phyloP scores from a whole-genome alignment of 179 eudicot genomes.

The Vitellaria paradoxa region DNA sequence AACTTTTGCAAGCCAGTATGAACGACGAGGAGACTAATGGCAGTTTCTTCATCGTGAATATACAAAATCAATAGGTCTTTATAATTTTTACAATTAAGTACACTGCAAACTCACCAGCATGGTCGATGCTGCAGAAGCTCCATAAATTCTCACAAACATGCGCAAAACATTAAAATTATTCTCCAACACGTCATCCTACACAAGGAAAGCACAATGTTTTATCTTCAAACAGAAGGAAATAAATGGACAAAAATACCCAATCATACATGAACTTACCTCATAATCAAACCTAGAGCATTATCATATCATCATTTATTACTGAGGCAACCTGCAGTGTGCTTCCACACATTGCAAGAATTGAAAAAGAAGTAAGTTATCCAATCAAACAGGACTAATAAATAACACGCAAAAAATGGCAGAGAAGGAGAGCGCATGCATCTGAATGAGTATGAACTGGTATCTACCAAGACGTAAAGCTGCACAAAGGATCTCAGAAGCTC shows the following conservation, averaged over 20 bases:
- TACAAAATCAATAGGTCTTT: not conserved
- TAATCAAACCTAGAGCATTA: slow-evolving; percentile 73
- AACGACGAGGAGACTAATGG: not conserved
- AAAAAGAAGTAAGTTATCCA: slow-evolving; percentile 17
- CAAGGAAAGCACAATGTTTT: slow-evolving; percentile 6
- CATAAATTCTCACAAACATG: slow-evolving; percentile 77
- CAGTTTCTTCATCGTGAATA: not conserved
- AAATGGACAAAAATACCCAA: not conserved
- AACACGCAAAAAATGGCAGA: not conserved
- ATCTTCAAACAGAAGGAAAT: not conserved
- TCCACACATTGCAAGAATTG: slow-evolving; percentile 16
- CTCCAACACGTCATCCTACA: slow-evolving; percentile 84
- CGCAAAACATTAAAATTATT: slow-evolving; percentile 88
- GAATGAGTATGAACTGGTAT: not conserved
- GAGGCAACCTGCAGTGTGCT: slow-evolving; percentile 13
- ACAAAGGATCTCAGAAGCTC: not conserved
- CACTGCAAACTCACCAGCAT: slow-evolving; percentile 61
- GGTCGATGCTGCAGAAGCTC: slow-evolving; percentile 64
- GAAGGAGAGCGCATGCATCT: not conserved
- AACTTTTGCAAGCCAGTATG: not conserved
- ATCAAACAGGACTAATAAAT: not conserved
- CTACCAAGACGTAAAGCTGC: not conserved
- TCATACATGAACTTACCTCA: slow-evolving; percentile 52
- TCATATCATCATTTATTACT: slow-evolving; percentile 13
- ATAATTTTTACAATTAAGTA: not conserved